phyloP scores from a whole-genome alignment of 495 filamentous ascomycete species.

The Cryomyces minteri region DNA sequence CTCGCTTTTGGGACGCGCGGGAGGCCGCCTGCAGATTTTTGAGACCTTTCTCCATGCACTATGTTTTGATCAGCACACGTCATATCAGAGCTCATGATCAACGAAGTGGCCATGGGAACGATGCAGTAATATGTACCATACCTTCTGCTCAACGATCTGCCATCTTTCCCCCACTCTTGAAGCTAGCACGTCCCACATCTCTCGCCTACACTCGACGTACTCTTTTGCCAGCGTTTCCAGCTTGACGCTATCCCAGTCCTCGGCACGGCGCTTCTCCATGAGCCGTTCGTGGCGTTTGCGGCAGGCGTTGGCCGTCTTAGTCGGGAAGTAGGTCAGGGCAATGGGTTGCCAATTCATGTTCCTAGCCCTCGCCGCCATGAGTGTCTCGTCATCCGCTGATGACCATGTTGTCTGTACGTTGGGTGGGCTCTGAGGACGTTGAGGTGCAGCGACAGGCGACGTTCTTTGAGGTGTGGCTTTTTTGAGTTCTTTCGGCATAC shows the following conservation, averaged over 20 bases:
- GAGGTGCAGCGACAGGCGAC: no score
- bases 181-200: slow-evolving; percentile 53
- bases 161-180: slow-evolving; percentile 42
- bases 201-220: slow-evolving; percentile 47
- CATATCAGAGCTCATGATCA: no score
- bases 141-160: slow-evolving; percentile 51
- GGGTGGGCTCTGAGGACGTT: not conserved
- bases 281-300: slow-evolving; percentile 60
- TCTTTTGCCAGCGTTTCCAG: slow-evolving; percentile 44
- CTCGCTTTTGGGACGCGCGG: slow-evolving; percentile 15
- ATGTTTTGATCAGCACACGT: no score
- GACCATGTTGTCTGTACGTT: slow-evolving; percentile 30
- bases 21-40: slow-evolving; percentile 26
- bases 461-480: no score
- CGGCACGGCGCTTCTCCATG: slow-evolving; percentile 42
- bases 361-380: slow-evolving; percentile 40
- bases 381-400: slow-evolving; percentile 39
- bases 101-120: no score
- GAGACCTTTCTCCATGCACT: slow-evolving; percentile 37
- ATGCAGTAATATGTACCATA: slow-evolving; percentile 10
- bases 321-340: slow-evolving; percentile 45
- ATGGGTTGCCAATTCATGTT: slow-evolving; percentile 59
- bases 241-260: slow-evolving; percentile 50
- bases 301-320: slow-evolving; percentile 60
- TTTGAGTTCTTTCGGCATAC: no score